A percentile compares a stretch with the other conserved stretches of the same genome.
Conservation (phyloP, 768 basidiomycete species). For the Leccinellum luteum region DNA sequence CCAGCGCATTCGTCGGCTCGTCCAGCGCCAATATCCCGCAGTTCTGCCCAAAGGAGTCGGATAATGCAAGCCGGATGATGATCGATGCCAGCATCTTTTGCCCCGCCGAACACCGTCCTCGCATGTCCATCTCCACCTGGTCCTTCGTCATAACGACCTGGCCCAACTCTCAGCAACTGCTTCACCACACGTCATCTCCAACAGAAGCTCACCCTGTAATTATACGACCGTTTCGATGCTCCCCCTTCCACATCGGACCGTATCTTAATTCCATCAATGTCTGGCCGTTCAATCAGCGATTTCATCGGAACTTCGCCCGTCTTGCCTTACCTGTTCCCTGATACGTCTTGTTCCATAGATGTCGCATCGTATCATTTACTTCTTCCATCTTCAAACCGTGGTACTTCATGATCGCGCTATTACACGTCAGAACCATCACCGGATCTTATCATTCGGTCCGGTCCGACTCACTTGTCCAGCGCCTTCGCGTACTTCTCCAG, state of each 20-base stretch:
- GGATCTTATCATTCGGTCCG: background rate
- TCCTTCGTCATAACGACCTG: conserved; percentile 99
- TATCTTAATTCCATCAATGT: conserved; percentile 97
- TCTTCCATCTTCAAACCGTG: conserved; percentile 98
- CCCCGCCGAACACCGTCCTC: conserved; percentile 95
- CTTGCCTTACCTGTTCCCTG: conserved; percentile 82
- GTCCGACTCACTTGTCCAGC: conserved; percentile 75
- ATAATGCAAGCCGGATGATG: conserved; percentile 94
- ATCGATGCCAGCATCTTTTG: conserved; percentile 99
- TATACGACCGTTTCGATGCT: conserved; percentile 90
- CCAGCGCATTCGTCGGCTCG: conserved; percentile 97
- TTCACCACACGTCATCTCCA: conserved; percentile 2
- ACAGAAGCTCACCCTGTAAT: conserved; percentile 74
- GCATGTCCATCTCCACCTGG: conserved; percentile 99
- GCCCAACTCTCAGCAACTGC: conserved; percentile 13
- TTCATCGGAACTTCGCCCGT: background rate
- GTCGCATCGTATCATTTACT: conserved; percentile 96
- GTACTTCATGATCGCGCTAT: conserved; percentile 97
- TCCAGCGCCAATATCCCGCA: conserved; percentile 97
- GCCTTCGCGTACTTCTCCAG: conserved; percentile 98
- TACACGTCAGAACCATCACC: conserved; percentile 14
- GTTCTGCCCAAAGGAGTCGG: conserved; percentile 96
- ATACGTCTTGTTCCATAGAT: conserved; percentile 98
- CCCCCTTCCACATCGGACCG: conserved; percentile 91
- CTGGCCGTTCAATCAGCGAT: conserved; percentile 40